Percentiles rank a stretch among this genome's conserved stretches.
phyloP scores from a whole-genome alignment of 1,284 basidiomycete genomes.

The Leccinum fallax region DNA sequence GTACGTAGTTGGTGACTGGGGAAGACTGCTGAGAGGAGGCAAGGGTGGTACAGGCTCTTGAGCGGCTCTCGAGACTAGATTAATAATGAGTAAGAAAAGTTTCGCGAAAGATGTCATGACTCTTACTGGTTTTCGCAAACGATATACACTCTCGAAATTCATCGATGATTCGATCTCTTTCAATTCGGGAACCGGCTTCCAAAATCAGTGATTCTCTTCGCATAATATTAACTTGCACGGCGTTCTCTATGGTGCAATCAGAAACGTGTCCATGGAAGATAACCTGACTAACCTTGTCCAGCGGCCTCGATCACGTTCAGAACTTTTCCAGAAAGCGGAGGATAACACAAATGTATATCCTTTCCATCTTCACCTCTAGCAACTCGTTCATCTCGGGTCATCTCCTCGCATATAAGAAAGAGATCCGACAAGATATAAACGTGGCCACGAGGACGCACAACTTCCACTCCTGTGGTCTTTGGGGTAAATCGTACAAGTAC shows the following conservation, averaged over 20 bases:
- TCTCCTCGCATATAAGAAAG: conserved; percentile 86
- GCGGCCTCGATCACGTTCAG: conserved; percentile 69
- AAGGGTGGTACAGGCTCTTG: conserved; percentile 63
- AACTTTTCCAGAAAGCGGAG: conserved; percentile 95
- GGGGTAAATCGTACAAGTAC: conserved; percentile 82
- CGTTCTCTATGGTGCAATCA: conserved; percentile 53
- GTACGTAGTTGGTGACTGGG: conserved; percentile 11
- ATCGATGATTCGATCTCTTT: conserved; percentile 68
- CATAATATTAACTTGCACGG: conserved; percentile 83
- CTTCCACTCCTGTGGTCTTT: conserved; percentile 69
- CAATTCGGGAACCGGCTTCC: conserved; percentile 61
- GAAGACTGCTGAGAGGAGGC: conserved; percentile 40
- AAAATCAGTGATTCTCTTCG: conserved; percentile 84
- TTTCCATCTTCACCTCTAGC: conserved; percentile 56
- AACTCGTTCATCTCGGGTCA: conserved; percentile 64
- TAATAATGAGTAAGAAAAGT: conserved; percentile 1
- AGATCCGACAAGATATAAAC: conserved; percentile 92
- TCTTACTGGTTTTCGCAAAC: conserved; percentile 74
- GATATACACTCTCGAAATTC: conserved; percentile 86
- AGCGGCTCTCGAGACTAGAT: conserved; percentile 56
- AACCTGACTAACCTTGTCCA: conserved; percentile 50
- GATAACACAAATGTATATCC: conserved; percentile 92
- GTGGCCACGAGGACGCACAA: conserved; percentile 78
- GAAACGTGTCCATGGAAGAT: conserved; percentile 6
- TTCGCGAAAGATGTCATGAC: not conserved